phyloP scores from a whole-genome alignment of 2,329 filamentous ascomycete species.

The Diaporthe aspalathi region DNA sequence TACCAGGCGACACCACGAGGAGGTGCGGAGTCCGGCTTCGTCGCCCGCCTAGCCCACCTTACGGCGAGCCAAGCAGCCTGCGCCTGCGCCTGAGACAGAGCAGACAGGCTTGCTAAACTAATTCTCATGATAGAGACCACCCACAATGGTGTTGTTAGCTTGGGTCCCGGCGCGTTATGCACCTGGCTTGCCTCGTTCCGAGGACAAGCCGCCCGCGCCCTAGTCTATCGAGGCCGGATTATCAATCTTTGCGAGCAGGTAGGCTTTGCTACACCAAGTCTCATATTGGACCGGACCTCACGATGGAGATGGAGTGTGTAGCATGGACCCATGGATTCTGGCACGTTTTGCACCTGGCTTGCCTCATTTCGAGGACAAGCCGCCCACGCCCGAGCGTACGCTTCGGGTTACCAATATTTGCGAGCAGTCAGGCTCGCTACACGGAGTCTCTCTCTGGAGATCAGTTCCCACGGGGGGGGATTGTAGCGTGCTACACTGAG shows the following conservation, averaged over 20 bases:
- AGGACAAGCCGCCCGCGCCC: too few relatives aligned
- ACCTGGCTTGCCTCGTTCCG: too few relatives aligned
- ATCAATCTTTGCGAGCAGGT: background rate
- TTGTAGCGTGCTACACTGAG: background rate
- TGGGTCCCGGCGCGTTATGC: too few relatives aligned
- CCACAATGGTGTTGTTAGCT: too few relatives aligned
- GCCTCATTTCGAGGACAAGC: background rate
- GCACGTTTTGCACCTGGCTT: too few relatives aligned
- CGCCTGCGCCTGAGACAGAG: background rate
- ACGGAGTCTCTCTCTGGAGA: too few relatives aligned
- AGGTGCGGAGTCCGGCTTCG: background rate
- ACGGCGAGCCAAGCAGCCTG: background rate
- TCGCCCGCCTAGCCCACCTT: background rate
- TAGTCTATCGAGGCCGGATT: too few relatives aligned
- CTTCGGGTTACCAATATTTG: background rate
- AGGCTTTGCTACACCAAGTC: background rate
- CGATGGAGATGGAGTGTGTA: background rate
- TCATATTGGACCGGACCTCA: background rate
- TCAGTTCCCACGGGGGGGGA: too few relatives aligned
- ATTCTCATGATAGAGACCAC: too few relatives aligned
- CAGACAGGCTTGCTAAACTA: background rate
- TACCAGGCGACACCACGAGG: conserved; percentile 1
- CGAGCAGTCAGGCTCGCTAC: background rate
- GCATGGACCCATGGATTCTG: background rate
- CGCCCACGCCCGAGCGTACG: background rate